Percentiles rank a stretch among this genome's conserved stretches.
These are phyloP conservation scores for Phialophora expanda DNA, from an alignment of 2,329 filamentous ascomycete genomes.

Conservation along the genomic window DNA sequence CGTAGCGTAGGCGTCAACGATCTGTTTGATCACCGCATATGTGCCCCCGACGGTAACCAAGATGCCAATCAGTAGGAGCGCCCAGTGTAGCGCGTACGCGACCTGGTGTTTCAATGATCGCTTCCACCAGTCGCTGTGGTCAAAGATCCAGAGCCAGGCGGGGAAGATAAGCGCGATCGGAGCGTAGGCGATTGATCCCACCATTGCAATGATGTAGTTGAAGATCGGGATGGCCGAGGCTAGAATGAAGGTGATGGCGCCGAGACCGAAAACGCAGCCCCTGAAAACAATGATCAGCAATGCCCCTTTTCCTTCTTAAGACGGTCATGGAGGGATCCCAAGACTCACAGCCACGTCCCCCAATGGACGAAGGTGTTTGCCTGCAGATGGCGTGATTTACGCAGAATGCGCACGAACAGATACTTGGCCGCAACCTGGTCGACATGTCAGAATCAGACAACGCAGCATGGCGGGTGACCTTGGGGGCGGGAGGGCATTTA, in stretches of 20 bases:
- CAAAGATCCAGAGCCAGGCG: conserved; percentile 59
- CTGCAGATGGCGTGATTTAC: conserved; percentile 58
- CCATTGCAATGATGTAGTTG: conserved; percentile 57
- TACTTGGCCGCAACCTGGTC: conserved; percentile 59
- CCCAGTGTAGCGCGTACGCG: conserved; percentile 50
- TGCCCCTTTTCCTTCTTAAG: not conserved
- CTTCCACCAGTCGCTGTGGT: conserved; percentile 51
- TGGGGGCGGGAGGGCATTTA: not conserved
- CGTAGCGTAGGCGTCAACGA: conserved; percentile 38
- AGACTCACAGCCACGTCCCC: conserved; percentile 53
- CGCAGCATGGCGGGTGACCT: conserved; percentile 16
- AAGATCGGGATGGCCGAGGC: conserved; percentile 62
- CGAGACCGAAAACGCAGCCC: conserved; percentile 51
- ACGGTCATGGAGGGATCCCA: not conserved
- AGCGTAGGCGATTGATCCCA: conserved; percentile 58
- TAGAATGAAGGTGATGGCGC: conserved; percentile 56
- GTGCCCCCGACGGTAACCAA: conserved; percentile 57
- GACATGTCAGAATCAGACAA: conserved; percentile 9
- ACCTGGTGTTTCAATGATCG: conserved; percentile 46
- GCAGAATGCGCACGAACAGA: conserved; percentile 61
- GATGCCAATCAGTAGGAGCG: conserved; percentile 51
- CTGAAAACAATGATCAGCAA: not conserved
- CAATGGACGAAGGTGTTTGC: conserved; percentile 58
- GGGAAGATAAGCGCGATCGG: conserved; percentile 57
- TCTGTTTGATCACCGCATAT: conserved; percentile 44